Evolutionary conservation across 73 alveolate species (phyloP).

Genomic region (Blepharisma japonicum): DNA sequence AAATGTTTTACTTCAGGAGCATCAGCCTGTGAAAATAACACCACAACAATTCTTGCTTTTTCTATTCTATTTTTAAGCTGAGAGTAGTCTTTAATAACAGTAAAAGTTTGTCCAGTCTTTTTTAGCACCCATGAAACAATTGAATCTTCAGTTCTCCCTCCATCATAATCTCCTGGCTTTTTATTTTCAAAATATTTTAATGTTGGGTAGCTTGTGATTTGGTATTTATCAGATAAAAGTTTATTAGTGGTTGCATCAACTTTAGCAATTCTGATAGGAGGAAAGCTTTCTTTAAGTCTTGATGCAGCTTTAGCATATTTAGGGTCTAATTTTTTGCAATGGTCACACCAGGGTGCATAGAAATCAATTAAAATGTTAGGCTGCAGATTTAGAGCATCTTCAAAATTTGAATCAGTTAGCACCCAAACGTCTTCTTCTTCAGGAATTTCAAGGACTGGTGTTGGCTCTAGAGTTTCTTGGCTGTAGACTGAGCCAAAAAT

Average conservation of each 20-base stretch:
- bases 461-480: too few relatives aligned
- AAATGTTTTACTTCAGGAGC: not conserved
- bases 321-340: slow-evolving; percentile 75
- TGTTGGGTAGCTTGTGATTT: slow-evolving; percentile 68
- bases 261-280: slow-evolving; percentile 54
- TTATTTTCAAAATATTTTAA: slow-evolving; percentile 61
- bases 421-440: slow-evolving; percentile 75
- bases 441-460: too few relatives aligned
- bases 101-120: not conserved
- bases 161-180: slow-evolving; percentile 48
- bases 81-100: not conserved
- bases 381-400: slow-evolving; percentile 48
- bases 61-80: not conserved
- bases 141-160: slow-evolving; percentile 68
- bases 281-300: slow-evolving; percentile 49
- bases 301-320: slow-evolving; percentile 70
- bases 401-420: slow-evolving; percentile 58
- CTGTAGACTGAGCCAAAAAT: too few relatives aligned
- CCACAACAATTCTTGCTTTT: not conserved
- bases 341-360: slow-evolving; percentile 89
- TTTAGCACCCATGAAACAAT: slow-evolving; percentile 58
- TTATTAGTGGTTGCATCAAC: slow-evolving; percentile 61
- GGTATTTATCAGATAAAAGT: slow-evolving; percentile 48
- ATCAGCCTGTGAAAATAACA: not conserved
- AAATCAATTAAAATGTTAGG: slow-evolving; percentile 63